Conservation (phyloP, 2,329 filamentous ascomycete genomes). For the Fusarium sp. region DNA sequence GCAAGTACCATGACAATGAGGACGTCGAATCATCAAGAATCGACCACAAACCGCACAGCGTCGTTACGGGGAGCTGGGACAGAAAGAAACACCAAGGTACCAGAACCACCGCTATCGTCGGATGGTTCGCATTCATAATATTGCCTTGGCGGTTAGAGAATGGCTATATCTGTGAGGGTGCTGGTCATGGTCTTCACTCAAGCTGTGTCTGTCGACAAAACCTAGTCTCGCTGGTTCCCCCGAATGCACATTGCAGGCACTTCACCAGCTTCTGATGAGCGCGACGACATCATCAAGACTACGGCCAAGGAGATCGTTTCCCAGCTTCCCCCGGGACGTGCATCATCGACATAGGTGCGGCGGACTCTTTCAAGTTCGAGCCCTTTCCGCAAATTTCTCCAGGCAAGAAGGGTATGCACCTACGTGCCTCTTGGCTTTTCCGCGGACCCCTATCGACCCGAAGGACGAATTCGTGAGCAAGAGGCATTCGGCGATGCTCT, state of each 20-base stretch:
- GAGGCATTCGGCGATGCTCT: neutral
- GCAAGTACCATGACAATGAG: neutral
- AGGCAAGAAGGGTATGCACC: neutral
- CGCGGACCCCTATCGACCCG: neutral
- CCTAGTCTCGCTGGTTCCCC: neutral
- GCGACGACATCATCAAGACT: slow-evolving; percentile 20
- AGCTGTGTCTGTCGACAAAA: neutral
- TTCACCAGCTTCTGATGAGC: slow-evolving; percentile 7
- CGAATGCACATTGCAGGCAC: neutral
- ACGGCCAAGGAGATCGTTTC: slow-evolving; percentile 23
- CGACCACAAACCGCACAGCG: neutral
- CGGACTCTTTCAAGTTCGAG: slow-evolving; percentile 30
- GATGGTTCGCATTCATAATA: neutral
- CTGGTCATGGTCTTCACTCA: neutral
- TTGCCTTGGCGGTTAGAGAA: neutral
- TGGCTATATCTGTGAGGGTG: neutral
- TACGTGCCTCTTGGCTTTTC: slow-evolving; percentile 30
- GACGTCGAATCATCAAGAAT: neutral
- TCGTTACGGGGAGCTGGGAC: neutral
- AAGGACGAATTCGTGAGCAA: neutral
- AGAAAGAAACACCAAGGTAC: neutral
- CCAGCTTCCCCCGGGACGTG: slow-evolving; percentile 5
- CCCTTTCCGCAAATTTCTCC: no score
- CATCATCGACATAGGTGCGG: slow-evolving; percentile 35
- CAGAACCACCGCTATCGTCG: neutral